Base-by-base conservation (phyloP, 1,139 yeast genomes). In the Pichia sp. region DNA sequence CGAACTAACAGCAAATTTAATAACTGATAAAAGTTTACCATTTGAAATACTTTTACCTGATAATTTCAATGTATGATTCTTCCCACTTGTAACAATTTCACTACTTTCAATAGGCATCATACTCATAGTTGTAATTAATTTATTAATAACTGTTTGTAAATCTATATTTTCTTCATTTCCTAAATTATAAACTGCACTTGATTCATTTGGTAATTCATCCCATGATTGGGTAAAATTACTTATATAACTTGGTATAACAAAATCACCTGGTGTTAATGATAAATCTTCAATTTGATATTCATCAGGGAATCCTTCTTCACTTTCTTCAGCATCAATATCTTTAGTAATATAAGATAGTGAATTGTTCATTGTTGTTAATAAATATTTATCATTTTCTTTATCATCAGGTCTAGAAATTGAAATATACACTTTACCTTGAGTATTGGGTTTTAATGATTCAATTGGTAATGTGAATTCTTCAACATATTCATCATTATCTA, bases 271-370 rank as follows among this genome's bases (percentile, higher is more conserved):
- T 34, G 69, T 69, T 45, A 92, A 62, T 49, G 78, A 82, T 61
- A 90, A 71, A 51, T 84, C 84, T 63, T 90, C 97, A 54, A 92
- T 77, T 62, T 84, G 94, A 66, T 90, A 92, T 65, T 89, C 96
- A 64, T 92, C 98, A 49, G 86, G 83, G 76, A 83, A 87, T 3
- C 96, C 97, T 57, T 85, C 95, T 46, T 87, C 96, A 45, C 71
- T 76, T 30, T 72, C 74, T 49, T 76, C 84, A 46, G 87, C 81
- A 55, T 87, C 84, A 52, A 86, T 71, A 62, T 90, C 97, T 65
- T 83, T 84, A 47, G 87, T 78, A 25, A 82, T 78, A 68, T 84
- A 92, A 36, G 82, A 76, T 51, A 92, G 71, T 16, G 80, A 76
- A 63, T 85, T 86, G 43, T 79, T 74, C 58, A 92, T 78, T 1